phyloP scores from a whole-genome alignment of 495 filamentous ascomycete species.

The Talaromyces trachyspermus region DNA sequence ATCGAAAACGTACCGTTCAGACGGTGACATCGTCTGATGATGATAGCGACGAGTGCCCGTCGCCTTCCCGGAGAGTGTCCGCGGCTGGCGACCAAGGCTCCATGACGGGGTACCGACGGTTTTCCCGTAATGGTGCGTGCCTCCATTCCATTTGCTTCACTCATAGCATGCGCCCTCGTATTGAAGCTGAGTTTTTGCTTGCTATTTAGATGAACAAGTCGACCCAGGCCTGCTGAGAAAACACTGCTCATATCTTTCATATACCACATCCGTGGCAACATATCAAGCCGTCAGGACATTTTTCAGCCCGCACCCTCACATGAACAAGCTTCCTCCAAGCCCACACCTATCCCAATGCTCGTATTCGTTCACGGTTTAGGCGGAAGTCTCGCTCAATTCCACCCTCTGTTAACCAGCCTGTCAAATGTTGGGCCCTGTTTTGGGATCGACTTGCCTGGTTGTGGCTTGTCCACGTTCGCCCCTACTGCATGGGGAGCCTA shows the following conservation, averaged over 20 bases:
- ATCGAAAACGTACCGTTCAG: constrained; percentile 24
- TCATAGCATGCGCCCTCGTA: neutral
- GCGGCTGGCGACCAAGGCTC: constrained; percentile 2
- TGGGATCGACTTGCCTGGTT: constrained; percentile 84
- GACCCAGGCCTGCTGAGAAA: constrained; percentile 75
- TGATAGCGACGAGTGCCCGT: constrained; percentile 26
- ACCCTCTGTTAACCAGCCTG: constrained; percentile 71
- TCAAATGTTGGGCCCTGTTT: constrained; percentile 83
- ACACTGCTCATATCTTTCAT: constrained; percentile 63
- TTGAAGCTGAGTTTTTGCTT: neutral
- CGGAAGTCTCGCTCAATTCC: constrained; percentile 82
- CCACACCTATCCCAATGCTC: constrained; percentile 69
- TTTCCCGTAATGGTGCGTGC: constrained; percentile 5
- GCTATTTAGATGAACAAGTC: constrained; percentile 24
- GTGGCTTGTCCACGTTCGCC: constrained; percentile 67
- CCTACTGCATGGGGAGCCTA: constrained; percentile 73
- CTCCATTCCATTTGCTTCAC: neutral
- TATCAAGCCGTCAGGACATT: constrained; percentile 80
- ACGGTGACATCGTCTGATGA: constrained; percentile 38
- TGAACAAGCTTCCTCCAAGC: constrained; percentile 62
- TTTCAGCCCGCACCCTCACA: constrained; percentile 71
- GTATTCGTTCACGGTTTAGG: constrained; percentile 92
- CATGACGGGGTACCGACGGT: constrained; percentile 4
- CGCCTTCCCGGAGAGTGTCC: neutral
- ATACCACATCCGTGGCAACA: constrained; percentile 58